Base-by-base conservation (phyloP, 2,329 filamentous ascomycete species). In the Teratosphaeria nubilosa region DNA sequence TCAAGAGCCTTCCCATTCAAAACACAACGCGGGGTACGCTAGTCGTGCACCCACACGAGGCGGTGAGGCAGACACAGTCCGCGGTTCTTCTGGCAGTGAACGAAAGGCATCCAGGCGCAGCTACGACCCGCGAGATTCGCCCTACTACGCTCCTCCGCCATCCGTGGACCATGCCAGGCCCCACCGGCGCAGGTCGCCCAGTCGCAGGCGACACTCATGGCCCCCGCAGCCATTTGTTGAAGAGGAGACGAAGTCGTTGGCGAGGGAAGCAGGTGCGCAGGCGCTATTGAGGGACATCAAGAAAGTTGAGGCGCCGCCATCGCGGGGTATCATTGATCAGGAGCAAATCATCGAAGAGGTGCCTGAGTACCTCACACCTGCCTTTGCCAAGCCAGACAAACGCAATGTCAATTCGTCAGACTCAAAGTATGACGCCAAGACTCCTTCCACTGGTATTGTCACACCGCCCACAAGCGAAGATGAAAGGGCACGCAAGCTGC, bases 141-240 rank as follows among this genome's bases (percentile, higher is more conserved):
- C 16, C n/a, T 58, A 64, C 41, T 63, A 66, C 41, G 65, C 69
- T 61, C 66, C 64, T 22, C 65, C 62, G 32, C 64, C 60, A n/a
- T 62, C 68, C n/a, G 62, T 62, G 11, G 59, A 58, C 50, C 32
- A 31, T 52, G 53, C 56, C 53, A 25, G 58, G 31, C 58, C 58
- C 31, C 58, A 58, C 54, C 64, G 57, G 53, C 65, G 57, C 25
- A 65, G 61, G 24, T 68, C 62, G 48, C 64, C 62, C 7, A 51
- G 57, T 53, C 54, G 58, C 58, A 63, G 62, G 55, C 63, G 67
- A 51, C 71, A 62, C 57, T 66, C 70, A 60, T 78, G 76, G 68
- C 84, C 86, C 5, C 86, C 86, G 1, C 77, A 78, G 20, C 85
- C 87, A 3, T 84, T 73, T 37, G 86, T 86, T 53, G 87, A 91